These are phyloP conservation scores for Sarocladium kiliense DNA, from an alignment of 2,329 filamentous ascomycete genomes.

Conservation along the genomic window DNA sequence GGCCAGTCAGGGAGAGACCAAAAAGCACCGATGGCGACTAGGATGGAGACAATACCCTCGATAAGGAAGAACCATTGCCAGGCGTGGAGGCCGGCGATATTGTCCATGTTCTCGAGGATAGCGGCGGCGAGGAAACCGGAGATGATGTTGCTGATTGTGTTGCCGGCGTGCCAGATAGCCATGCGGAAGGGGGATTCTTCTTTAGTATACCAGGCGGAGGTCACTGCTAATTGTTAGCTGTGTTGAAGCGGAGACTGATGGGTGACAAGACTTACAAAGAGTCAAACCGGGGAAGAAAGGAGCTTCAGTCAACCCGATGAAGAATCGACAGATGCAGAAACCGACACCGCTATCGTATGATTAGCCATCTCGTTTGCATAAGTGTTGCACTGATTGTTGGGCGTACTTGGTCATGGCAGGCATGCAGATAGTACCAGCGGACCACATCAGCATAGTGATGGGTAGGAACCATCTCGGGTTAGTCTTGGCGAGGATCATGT, in stretches of 20 bases:
- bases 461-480: slow-evolving; percentile 30
- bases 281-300: slow-evolving; percentile 43
- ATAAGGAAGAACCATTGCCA: slow-evolving; percentile 44
- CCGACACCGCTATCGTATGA: slow-evolving; percentile 14
- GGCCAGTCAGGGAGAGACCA: slow-evolving; percentile 32
- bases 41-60: slow-evolving; percentile 30
- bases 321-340: slow-evolving; percentile 20
- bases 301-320: slow-evolving; percentile 23
- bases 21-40: slow-evolving; percentile 25
- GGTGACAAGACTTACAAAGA: slow-evolving; percentile 23
- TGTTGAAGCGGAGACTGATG: neutral
- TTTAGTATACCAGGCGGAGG: slow-evolving; percentile 40
- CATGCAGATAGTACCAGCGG: slow-evolving; percentile 35
- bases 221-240: slow-evolving; percentile 17
- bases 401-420: slow-evolving; percentile 27
- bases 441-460: slow-evolving; percentile 33
- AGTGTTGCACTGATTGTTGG: neutral
- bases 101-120: slow-evolving; percentile 37
- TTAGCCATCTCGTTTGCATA: neutral
- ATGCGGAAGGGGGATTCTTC: slow-evolving; percentile 30
- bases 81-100: slow-evolving; percentile 28
- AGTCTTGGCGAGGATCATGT: slow-evolving; percentile 34
- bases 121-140: slow-evolving; percentile 39
- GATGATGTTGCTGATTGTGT: slow-evolving; percentile 38
- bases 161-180: slow-evolving; percentile 38